Percentiles rank a stretch among this genome's conserved stretches.
Evolutionary conservation across 495 filamentous ascomycete species (phyloP).

Genomic region (Mycothermus thermophilus): DNA sequence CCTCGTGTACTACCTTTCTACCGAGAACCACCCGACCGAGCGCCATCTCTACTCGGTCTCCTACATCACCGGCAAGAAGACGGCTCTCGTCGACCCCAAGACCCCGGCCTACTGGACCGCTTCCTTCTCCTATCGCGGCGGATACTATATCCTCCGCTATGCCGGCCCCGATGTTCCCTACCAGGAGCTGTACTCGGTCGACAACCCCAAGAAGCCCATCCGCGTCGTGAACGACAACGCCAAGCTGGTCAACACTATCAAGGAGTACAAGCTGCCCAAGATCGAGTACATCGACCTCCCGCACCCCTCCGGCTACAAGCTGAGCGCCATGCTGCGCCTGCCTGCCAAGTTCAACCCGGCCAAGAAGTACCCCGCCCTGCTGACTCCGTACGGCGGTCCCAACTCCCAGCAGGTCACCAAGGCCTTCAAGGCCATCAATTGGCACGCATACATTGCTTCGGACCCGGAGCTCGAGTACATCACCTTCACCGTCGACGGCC

Average conservation of each 20-base stretch:
- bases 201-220: conserved; percentile 29
- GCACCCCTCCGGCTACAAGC: conserved; percentile 32
- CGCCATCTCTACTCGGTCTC: conserved; percentile 41
- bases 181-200: conserved; percentile 38
- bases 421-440: conserved; percentile 28
- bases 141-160: conserved; percentile 44
- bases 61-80: conserved; percentile 30
- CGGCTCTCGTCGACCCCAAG: conserved; percentile 36
- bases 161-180: conserved; percentile 42
- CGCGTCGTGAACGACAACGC: conserved; percentile 38
- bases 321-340: conserved; percentile 36
- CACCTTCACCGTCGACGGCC: conserved; percentile 41
- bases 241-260: conserved; percentile 28
- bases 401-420: conserved; percentile 38
- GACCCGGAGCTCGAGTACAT: conserved; percentile 46
- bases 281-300: conserved; percentile 32
- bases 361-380: conserved; percentile 44
- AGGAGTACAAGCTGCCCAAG: conserved; percentile 38
- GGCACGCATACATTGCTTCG: conserved; percentile 39
- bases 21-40: conserved; percentile 40
- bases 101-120: conserved; percentile 37
- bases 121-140: conserved; percentile 38
- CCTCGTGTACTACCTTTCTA: conserved; percentile 42
- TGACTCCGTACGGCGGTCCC: conserved; percentile 44
- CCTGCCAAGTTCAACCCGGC: conserved; percentile 35